Evolutionary conservation across 2,329 filamentous ascomycete genomes (phyloP), one percentile per base, ranked within the genome.

Genomic region (Trichoderma koningii): DNA sequence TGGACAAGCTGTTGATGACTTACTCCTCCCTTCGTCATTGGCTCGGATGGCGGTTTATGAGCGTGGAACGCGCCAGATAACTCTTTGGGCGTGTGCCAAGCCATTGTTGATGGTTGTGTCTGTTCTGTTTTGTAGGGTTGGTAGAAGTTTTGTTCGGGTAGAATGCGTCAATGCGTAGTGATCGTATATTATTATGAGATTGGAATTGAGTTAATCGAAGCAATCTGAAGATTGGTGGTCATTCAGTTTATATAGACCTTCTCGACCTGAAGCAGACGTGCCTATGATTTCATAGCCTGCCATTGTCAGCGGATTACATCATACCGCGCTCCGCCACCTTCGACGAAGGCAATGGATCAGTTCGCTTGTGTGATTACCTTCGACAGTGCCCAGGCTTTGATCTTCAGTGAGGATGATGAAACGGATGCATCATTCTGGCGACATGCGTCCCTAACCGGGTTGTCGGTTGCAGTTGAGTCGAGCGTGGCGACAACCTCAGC

Each of bases 11-110:
- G 12, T 44, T 9, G 42, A 41, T 38, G 26, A 67, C 66, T 38
- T 66, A 67, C 66, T 26, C 66, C 66, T 47, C 64, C 60, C 50
- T 64, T 67, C 55, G 57, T 64, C 66, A 65, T 61, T 30, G 56
- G 64, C 44, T 65, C 19, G n/a, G 64, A 65, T 15, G 56, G 56
- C 15, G 55, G 64, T 6, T 28, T 15, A 19, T 38, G 50, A 53
- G 64, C 64, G 38, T 63, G 66, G 23, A 62, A 62, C 12, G 52
- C 63, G 51, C 61, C 50, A 5, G 42, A 3, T 51, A 51, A 15
- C 3, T 23, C 21, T 23, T 23, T 23, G 21, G 21, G 21, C 21
- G 60, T 41, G 2, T 53, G 19, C 21, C 42, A 21, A 60, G 56
- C 51, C 56, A 60, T 60, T 60, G 19, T 5, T 26, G 30, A 21